phyloP scores from a whole-genome alignment of 164 flowering plant species.

The Houttuynia cordata region DNA sequence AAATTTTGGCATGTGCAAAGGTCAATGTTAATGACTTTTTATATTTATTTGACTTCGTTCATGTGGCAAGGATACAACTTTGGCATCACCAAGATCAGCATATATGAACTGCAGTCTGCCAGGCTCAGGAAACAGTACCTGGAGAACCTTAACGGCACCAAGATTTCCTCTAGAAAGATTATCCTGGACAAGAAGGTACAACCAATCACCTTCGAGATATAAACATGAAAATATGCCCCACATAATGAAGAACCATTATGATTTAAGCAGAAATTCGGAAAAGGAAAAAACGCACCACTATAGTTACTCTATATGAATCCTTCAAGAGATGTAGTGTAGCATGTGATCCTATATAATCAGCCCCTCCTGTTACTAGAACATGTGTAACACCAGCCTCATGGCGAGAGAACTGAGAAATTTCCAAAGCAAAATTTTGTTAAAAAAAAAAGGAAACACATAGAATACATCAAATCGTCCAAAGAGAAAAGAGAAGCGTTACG shows the following conservation, averaged over 20 bases:
- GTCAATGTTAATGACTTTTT: neutral
- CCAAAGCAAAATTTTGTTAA: neutral
- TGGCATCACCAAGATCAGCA: conserved; percentile 91
- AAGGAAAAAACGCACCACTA: conserved; percentile 48
- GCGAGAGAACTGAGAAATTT: conserved; percentile 44
- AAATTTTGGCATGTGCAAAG: neutral
- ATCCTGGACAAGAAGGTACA: conserved; percentile 33
- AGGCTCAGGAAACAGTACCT: conserved; percentile 69
- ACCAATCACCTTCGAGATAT: too few relatives aligned
- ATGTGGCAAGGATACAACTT: conserved; percentile 53
- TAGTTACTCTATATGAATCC: conserved; percentile 74
- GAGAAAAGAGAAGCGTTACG: too few relatives aligned
- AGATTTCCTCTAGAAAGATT: conserved; percentile 90
- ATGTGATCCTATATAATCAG: conserved; percentile 97
- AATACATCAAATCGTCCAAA: too few relatives aligned
- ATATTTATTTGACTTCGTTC: neutral
- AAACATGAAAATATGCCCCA: too few relatives aligned
- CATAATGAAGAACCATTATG: too few relatives aligned
- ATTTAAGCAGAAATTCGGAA: neutral
- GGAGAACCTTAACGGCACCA: conserved; percentile 74
- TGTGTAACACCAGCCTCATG: conserved; percentile 74
- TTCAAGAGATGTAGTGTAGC: conserved; percentile 75
- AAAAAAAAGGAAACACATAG: too few relatives aligned
- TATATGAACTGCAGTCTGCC: conserved; percentile 89
- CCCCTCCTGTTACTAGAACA: conserved; percentile 96